Evolutionary conservation across 768 basidiomycete genomes (phyloP).

Genomic region (Strobilomyces echinocephalus): DNA sequence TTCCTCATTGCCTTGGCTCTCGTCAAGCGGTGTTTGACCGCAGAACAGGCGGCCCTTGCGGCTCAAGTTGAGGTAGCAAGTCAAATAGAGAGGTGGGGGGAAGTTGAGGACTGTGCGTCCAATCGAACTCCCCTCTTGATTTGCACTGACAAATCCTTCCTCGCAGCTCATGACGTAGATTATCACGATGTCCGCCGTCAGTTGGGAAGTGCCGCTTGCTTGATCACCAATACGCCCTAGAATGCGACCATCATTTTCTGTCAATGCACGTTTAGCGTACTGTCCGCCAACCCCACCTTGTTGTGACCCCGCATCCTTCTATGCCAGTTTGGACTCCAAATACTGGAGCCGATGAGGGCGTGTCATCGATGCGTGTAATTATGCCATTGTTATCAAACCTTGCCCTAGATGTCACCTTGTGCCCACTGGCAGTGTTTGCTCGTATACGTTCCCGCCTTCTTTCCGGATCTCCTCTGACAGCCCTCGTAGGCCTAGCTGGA

Average conservation of each 20-base stretch:
- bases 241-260: conserved; percentile 5
- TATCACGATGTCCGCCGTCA: conserved; percentile 88
- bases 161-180: conserved; percentile 93
- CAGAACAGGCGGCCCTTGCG: conserved; percentile 79
- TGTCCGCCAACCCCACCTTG: neutral
- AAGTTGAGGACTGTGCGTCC: conserved; percentile 94
- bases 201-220: conserved; percentile 72
- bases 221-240: conserved; percentile 39
- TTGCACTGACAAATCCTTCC: conserved; percentile 12
- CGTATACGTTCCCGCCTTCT: conserved; percentile 7
- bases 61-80: conserved; percentile 91
- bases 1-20: conserved; percentile 85
- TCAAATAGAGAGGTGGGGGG: conserved; percentile 98
- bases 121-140: neutral
- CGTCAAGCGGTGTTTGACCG: conserved; percentile 67
- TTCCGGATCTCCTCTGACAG: conserved; percentile 6
- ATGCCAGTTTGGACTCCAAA: conserved; percentile 11
- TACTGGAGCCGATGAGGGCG: conserved; percentile 10
- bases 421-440: conserved; percentile 1
- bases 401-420: conserved; percentile 7
- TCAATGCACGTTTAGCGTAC: conserved; percentile 4
- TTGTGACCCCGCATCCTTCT: neutral
- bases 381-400: conserved; percentile 16
- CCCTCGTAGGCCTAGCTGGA: conserved; percentile 7
- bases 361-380: conserved; percentile 16